Evolutionary conservation across 306 rosid genomes (phyloP).

Genomic region (Elaeagnus macrophylla): DNA sequence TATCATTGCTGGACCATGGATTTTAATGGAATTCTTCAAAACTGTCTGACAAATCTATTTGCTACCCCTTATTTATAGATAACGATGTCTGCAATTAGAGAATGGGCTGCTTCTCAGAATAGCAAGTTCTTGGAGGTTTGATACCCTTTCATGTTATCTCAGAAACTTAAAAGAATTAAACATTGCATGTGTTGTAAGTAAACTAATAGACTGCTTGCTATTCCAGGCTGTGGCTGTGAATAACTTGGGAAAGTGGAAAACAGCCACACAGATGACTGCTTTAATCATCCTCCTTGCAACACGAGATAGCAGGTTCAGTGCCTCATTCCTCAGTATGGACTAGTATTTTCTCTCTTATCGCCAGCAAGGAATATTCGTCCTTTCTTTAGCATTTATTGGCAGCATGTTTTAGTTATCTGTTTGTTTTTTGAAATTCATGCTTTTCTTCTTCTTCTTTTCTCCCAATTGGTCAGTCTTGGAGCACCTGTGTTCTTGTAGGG

Average conservation of each 20-base stretch:
- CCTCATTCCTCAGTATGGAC: constrained; percentile 6
- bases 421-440: neutral
- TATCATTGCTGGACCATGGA: constrained; percentile 9
- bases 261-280: constrained; percentile 92
- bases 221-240: constrained; percentile 95
- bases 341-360: constrained; percentile 10
- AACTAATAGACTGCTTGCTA: neutral
- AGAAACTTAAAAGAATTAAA: too few relatives aligned
- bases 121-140: constrained; percentile 83
- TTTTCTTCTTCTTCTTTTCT: neutral
- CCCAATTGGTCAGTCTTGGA: constrained; percentile 52
- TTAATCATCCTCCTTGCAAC: constrained; percentile 78
- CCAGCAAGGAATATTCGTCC: neutral
- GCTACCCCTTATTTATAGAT: constrained; percentile 41
- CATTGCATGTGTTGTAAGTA: too few relatives aligned
- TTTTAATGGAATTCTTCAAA: constrained; percentile 8
- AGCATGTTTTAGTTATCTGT: neutral
- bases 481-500: constrained; percentile 51
- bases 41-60: constrained; percentile 19
- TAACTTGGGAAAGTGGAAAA: constrained; percentile 99
- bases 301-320: constrained; percentile 70
- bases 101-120: constrained; percentile 99
- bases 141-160: constrained; percentile 11
- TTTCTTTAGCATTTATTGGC: neutral
- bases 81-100: constrained; percentile 99